phyloP scores from a whole-genome alignment of 345 rosid genomes.

The Crucihimalaya himalaica region DNA sequence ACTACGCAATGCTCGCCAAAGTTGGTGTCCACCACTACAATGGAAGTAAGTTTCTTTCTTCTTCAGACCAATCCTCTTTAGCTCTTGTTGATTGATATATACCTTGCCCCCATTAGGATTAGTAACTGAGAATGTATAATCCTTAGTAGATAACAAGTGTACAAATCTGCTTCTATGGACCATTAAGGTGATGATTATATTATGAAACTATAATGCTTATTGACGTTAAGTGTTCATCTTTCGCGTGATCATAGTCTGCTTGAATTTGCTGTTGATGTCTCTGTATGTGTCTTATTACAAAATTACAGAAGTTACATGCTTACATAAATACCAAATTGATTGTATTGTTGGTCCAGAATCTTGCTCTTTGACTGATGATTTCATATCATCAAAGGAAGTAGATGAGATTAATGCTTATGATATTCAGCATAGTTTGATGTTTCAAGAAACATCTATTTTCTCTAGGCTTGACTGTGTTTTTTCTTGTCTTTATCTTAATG shows the following conservation, averaged over 20 bases:
- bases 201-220: neutral
- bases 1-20: conserved; percentile 77
- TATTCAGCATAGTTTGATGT: neutral
- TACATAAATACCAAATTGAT: neutral
- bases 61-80: neutral
- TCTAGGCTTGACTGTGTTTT: conserved; percentile 7
- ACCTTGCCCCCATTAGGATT: neutral
- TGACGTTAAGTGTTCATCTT: conserved; percentile 16
- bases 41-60: conserved; percentile 59
- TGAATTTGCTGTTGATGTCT: neutral
- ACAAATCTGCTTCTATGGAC: neutral
- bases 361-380: neutral
- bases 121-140: conserved; percentile 11
- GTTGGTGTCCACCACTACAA: conserved; percentile 85
- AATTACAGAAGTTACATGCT: neutral
- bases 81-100: neutral
- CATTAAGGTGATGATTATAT: neutral
- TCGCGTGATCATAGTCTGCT: neutral
- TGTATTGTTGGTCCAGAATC: neutral
- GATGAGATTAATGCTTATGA: neutral
- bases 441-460: neutral
- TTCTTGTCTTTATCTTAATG: neutral
- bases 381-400: neutral
- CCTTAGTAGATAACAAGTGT: neutral
- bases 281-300: neutral